These are phyloP conservation scores for Teratosphaeria zuluensis DNA, from an alignment of 2,329 filamentous ascomycete genomes.

Conservation along the genomic window DNA sequence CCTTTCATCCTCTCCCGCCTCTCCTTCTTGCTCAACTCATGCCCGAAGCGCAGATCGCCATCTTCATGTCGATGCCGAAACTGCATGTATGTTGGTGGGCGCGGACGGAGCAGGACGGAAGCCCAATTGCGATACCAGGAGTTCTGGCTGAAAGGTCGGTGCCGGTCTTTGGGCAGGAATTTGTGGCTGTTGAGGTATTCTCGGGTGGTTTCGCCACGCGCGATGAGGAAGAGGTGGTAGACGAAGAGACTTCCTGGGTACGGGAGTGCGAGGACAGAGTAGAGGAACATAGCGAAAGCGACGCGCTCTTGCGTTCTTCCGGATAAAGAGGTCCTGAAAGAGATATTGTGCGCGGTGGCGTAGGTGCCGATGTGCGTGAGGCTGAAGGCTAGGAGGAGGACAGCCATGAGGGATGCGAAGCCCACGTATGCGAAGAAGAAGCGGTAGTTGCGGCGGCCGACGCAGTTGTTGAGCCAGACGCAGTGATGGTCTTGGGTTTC, in stretches of 20 bases:
- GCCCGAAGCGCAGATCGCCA: slow-evolving; percentile 77
- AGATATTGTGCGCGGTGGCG: slow-evolving; percentile 50
- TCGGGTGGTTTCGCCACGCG: slow-evolving; percentile 83
- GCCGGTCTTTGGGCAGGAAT: slow-evolving; percentile 83
- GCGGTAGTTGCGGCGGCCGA: slow-evolving; percentile 92
- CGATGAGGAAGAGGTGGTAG: slow-evolving; percentile 88
- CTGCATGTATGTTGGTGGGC: slow-evolving; percentile 76
- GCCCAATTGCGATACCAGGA: slow-evolving; percentile 68
- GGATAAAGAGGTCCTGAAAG: slow-evolving; percentile 54
- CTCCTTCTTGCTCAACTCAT: slow-evolving; percentile 33
- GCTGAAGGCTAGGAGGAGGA: slow-evolving; percentile 67
- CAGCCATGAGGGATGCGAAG: slow-evolving; percentile 62
- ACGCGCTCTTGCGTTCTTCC: slow-evolving; percentile 19
- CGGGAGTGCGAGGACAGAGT: slow-evolving; percentile 60
- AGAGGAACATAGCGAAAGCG: slow-evolving; percentile 75
- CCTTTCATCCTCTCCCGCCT: slow-evolving; percentile 43
- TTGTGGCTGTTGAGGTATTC: slow-evolving; percentile 96
- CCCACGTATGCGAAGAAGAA: slow-evolving; percentile 93
- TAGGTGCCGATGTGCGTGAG: slow-evolving; percentile 75
- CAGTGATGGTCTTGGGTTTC: slow-evolving; percentile 98
- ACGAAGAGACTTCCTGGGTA: slow-evolving; percentile 77
- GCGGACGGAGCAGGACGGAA: slow-evolving; percentile 69
- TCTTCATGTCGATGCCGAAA: slow-evolving; percentile 70
- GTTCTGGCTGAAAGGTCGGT: slow-evolving; percentile 76
- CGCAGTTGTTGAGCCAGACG: slow-evolving; percentile 97